Conservation (phyloP, 1,284 basidiomycete genomes). For the Mycosarcoma mackinlayi region DNA sequence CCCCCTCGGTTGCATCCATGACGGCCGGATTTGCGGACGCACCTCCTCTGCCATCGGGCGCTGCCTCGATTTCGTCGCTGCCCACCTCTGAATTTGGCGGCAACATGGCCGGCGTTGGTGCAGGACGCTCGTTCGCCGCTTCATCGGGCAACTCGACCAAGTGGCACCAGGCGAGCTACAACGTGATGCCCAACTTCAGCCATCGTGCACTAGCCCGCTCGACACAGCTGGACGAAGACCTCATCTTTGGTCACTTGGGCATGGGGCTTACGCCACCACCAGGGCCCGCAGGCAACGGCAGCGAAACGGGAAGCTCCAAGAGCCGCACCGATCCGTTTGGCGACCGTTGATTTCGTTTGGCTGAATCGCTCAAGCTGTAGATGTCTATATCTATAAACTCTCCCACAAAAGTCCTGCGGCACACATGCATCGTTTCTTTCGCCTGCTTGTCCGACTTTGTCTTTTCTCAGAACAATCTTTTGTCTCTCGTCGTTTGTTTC, state of each 20-base stretch:
- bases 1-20: constrained; percentile 47
- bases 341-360: constrained; percentile 19
- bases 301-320: constrained; percentile 38
- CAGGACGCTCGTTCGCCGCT: constrained; percentile 33
- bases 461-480: constrained; percentile 7
- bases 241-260: constrained; percentile 49
- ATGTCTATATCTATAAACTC: background rate
- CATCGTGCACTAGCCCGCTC: constrained; percentile 41
- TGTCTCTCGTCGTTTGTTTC: background rate
- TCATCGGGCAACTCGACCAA: constrained; percentile 51
- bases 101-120: constrained; percentile 53
- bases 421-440: background rate
- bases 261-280: constrained; percentile 42
- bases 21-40: constrained; percentile 42
- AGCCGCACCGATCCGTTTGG: constrained; percentile 45
- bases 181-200: constrained; percentile 50
- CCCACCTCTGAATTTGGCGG: constrained; percentile 40
- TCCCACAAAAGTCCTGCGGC: background rate
- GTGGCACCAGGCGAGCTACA: constrained; percentile 52
- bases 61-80: constrained; percentile 31
- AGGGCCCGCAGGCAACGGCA: constrained; percentile 35
- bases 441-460: background rate
- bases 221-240: constrained; percentile 45
- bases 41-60: constrained; percentile 36
- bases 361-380: background rate